Conservation (phyloP, 176 grass and related monocot genomes). For the Themeda triandra region DNA sequence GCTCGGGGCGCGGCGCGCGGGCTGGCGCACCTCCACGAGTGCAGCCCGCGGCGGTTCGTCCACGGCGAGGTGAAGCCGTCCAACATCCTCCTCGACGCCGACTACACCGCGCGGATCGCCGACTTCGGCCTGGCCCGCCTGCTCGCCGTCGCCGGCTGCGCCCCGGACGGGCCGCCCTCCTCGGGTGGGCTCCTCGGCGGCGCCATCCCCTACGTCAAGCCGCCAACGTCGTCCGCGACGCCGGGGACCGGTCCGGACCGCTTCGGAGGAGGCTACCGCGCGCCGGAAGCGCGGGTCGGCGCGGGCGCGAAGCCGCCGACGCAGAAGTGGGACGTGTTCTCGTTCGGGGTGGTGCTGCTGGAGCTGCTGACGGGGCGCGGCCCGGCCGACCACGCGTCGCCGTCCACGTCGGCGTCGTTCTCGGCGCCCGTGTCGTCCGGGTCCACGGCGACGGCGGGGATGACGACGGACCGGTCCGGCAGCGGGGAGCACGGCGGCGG, state of each 20-base stretch:
- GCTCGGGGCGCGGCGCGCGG: constrained; percentile 63
- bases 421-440: constrained; percentile 20
- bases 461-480: constrained; percentile 26
- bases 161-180: not conserved
- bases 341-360: constrained; percentile 65
- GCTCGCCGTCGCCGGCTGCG: constrained; percentile 46
- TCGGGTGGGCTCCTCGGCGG: constrained; percentile 25
- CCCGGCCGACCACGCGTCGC: constrained; percentile 44
- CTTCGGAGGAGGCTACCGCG: constrained; percentile 40
- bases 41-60: constrained; percentile 60
- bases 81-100: constrained; percentile 87
- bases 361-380: constrained; percentile 67
- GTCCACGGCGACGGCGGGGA: constrained; percentile 14
- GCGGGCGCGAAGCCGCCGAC: constrained; percentile 16
- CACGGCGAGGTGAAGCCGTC: constrained; percentile 91
- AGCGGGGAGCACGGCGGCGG: constrained; percentile 43
- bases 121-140: constrained; percentile 87
- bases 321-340: constrained; percentile 90
- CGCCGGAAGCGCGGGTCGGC: constrained; percentile 50
- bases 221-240: not conserved
- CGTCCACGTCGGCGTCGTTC: constrained; percentile 47
- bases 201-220: constrained; percentile 47
- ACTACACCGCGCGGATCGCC: constrained; percentile 57
- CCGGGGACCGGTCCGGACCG: not conserved
- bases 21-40: constrained; percentile 78